Conservation (phyloP, 2,329 filamentous ascomycete genomes). For the Emericellopsis cladophorae region DNA sequence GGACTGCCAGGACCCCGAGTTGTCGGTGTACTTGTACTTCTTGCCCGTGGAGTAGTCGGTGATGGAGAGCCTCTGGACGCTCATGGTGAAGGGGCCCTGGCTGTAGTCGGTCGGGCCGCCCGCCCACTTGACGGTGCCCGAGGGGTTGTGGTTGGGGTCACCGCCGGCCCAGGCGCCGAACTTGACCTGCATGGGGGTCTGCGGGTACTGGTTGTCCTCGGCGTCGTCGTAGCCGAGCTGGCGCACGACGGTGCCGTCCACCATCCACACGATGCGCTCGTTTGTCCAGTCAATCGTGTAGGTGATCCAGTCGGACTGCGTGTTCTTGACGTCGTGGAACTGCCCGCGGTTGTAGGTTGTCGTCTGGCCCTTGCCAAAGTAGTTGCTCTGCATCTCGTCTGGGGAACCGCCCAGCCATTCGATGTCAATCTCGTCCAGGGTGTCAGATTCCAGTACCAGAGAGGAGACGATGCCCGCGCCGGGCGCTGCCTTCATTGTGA, state of each 20-base stretch:
- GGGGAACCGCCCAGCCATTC: conserved; percentile 81
- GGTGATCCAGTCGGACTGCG: conserved; percentile 66
- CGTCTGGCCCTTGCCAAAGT: conserved; percentile 87
- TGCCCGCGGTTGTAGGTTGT: conserved; percentile 78
- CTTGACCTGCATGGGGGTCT: conserved; percentile 91
- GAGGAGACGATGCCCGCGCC: conserved; percentile 90
- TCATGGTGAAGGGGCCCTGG: conserved; percentile 76
- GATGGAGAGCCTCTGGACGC: conserved; percentile 61
- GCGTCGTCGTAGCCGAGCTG: conserved; percentile 60
- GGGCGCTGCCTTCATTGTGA: conserved; percentile 73
- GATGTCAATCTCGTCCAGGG: conserved; percentile 91
- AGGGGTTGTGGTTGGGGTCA: conserved; percentile 57
- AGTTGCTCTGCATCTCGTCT: conserved; percentile 83
- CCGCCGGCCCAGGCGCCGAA: conserved; percentile 89
- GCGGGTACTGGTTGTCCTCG: conserved; percentile 67
- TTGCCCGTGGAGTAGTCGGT: conserved; percentile 90
- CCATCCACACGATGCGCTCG: conserved; percentile 74
- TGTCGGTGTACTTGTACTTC: conserved; percentile 71
- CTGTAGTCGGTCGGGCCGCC: conserved; percentile 75
- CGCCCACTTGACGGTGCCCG: conserved; percentile 84
- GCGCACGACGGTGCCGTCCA: conserved; percentile 66
- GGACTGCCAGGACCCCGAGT: conserved; percentile 65
- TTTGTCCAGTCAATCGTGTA: conserved; percentile 90
- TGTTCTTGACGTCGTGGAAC: conserved; percentile 56
- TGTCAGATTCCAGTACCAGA: conserved; percentile 80